Evolutionary conservation across 768 basidiomycete genomes (phyloP).

Genomic region (Leccinum imitatum): DNA sequence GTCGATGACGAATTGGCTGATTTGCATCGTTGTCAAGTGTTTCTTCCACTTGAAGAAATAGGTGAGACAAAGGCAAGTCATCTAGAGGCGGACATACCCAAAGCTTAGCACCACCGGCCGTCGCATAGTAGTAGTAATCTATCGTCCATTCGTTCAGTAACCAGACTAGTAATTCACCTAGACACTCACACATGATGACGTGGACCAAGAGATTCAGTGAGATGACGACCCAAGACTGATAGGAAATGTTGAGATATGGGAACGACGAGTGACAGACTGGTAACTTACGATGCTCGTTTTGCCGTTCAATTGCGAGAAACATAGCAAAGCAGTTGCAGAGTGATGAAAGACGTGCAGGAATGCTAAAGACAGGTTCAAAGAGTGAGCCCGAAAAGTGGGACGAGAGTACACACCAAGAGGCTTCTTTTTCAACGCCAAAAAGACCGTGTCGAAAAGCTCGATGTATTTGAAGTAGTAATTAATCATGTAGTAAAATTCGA

Average conservation of each 20-base stretch:
- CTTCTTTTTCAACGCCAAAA: conserved; percentile 98
- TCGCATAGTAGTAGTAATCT: conserved; percentile 99
- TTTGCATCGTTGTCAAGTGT: conserved; percentile 96
- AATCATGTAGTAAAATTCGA: conserved; percentile 97
- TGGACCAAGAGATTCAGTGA: conserved; percentile 88
- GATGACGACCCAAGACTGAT: conserved; percentile 97
- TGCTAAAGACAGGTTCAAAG: conserved; percentile 44
- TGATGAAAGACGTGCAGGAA: conserved; percentile 99
- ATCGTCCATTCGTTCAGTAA: conserved; percentile 1
- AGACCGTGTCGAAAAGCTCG: conserved; percentile 95
- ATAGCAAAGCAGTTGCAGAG: conserved; percentile 93
- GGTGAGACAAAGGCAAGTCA: conserved; percentile 2
- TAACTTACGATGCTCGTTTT: conserved; percentile 87
- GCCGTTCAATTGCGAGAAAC: conserved; percentile 93
- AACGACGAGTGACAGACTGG: not conserved
- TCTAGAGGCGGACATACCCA: conserved; percentile 62
- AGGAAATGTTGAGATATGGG: conserved; percentile 2
- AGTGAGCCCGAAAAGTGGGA: not conserved
- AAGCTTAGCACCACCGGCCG: conserved; percentile 93
- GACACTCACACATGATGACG: conserved; percentile 92
- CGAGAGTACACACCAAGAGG: conserved; percentile 67
- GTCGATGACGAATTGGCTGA: conserved; percentile 93
- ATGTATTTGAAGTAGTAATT: conserved; percentile 99
- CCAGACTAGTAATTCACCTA: not conserved
- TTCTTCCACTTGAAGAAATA: conserved; percentile 83